These are phyloP conservation scores for Beauveria asiatica DNA, from an alignment of 2,329 filamentous ascomycete genomes.

Conservation along the genomic window DNA sequence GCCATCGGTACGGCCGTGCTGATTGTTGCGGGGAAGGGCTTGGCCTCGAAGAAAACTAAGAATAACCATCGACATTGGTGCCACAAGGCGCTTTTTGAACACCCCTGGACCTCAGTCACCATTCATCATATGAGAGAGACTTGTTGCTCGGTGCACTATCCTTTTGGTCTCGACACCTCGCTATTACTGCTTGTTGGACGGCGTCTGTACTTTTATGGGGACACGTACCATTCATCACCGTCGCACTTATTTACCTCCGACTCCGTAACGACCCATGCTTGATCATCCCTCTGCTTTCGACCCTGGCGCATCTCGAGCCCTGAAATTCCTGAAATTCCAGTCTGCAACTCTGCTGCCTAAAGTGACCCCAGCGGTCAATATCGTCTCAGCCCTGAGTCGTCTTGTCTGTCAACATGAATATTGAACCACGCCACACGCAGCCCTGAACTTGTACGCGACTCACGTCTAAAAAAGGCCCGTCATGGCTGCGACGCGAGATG, in stretches of 20 bases:
- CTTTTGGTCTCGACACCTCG: background rate
- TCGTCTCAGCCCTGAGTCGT: background rate
- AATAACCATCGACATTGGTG: background rate
- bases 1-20: background rate
- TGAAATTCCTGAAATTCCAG: background rate
- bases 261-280: background rate
- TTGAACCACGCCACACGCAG: background rate
- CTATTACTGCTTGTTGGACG: background rate
- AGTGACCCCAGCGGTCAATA: background rate
- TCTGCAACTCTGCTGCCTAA: background rate
- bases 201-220: constrained; percentile 8
- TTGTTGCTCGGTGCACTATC: background rate
- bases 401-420: background rate
- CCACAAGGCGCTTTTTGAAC: background rate
- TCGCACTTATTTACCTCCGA: constrained; percentile 2
- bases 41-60: background rate
- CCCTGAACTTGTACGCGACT: constrained; percentile 5
- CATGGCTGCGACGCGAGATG: constrained; percentile 17
- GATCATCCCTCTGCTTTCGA: background rate
- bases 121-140: background rate
- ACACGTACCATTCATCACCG: constrained; percentile 2
- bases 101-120: background rate
- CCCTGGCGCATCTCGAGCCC: background rate
- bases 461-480: background rate
- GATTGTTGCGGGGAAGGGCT: background rate